Conservation (phyloP, 352 stramenopile species). For the Pythium chondricola region DNA sequence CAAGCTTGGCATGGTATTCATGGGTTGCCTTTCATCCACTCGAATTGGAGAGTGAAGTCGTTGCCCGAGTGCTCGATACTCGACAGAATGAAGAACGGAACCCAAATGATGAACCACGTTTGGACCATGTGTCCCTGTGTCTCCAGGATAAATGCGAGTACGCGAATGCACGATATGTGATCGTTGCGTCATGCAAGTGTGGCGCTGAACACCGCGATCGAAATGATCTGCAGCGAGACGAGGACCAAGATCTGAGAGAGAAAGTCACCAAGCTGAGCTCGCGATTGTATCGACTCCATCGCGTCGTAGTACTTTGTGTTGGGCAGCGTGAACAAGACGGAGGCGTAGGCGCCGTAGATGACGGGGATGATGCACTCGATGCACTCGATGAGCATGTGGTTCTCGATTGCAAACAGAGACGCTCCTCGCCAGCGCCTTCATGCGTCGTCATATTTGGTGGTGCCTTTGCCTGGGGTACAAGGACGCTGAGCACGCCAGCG, state of each 20-base stretch:
- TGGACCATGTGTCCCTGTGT: conserved; percentile 16
- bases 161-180: conserved; percentile 8
- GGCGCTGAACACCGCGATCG: conserved; percentile 4
- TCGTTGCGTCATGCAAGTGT: conserved; percentile 7
- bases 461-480: no score
- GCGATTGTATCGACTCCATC: background rate
- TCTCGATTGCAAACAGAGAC: conserved; percentile 16
- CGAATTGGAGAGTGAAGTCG: conserved; percentile 13
- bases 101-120: conserved; percentile 11
- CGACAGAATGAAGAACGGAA: conserved; percentile 17
- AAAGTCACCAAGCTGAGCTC: background rate
- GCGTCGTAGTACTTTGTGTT: conserved; percentile 25
- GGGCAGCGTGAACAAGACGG: conserved; percentile 19
- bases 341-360: conserved; percentile 14
- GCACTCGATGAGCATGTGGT: conserved; percentile 23
- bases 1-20: no score
- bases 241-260: conserved; percentile 6
- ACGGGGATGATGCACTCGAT: conserved; percentile 17
- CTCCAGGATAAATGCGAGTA: conserved; percentile 20
- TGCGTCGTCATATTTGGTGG: no score
- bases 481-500: no score
- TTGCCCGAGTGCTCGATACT: conserved; percentile 5
- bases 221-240: conserved; percentile 12
- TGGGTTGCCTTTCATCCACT: no score
- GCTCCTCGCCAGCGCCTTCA: background rate